Evolutionary conservation across 768 basidiomycete genomes (phyloP), one percentile per base, ranked within the genome.

Genomic region (Sutorius australiensis): DNA sequence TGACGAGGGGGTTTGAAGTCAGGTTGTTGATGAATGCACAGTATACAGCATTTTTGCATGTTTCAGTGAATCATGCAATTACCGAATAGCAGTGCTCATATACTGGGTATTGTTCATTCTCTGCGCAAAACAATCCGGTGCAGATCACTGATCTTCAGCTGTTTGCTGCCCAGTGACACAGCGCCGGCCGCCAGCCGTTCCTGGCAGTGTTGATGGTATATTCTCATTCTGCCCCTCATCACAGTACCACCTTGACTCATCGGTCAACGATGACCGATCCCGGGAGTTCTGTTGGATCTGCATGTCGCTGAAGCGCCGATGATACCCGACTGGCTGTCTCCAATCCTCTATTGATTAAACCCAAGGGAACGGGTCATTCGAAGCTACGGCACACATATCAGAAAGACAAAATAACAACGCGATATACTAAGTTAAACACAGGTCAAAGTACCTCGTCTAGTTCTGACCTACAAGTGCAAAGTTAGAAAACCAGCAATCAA

Each of bases 371-470:
- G 32, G 28, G 10, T 51, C 49, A 61, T 48, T 49, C 9, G 24
- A 48, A 38, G 24, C 36, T 51, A 52, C 39, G 49, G 34, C 6
- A 13, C 14, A 42, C 36, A 58, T 28, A 46, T 33, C 11, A 7
- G 37, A n/a, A 34, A n/a, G 16, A 42, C 37, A 19, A 43, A 48
- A 51, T 46, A 46, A 31, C 34, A 50, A 39, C 34, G 21, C n/a
- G 12, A 33, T 52, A 53, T 36, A 48, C 24, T 46, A 56, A 39
- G 24, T 37, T 43, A 54, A 36, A 50, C 27, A 50, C 1, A 7
- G 28, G 12, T 30, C 13, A 46, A 38, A 44, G 12, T 12, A 28
- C 21, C 21, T 45, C 43, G 9, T 39, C 9, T 34, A 34, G 39
- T 21, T 32, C 34, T 10, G 37, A 47, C 32, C 48, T 61, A 24